Conservation (phyloP, 805 yeast species). For the Yamadazyma scolyti region DNA sequence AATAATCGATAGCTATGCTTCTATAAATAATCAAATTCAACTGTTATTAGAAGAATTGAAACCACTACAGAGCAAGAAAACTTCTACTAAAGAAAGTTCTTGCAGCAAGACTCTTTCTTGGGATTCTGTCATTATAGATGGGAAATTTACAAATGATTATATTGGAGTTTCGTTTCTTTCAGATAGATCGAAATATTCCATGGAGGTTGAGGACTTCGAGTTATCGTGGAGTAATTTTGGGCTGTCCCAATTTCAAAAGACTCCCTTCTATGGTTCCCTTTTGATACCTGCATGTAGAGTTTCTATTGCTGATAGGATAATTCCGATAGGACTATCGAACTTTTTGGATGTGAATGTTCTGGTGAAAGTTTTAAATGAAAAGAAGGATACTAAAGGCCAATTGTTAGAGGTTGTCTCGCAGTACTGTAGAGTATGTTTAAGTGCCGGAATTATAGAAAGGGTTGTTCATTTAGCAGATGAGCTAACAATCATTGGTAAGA, state of each 20-base stretch:
- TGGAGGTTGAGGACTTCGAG: constrained; percentile 31
- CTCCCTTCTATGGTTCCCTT: constrained; percentile 35
- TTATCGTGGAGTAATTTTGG: constrained; percentile 20
- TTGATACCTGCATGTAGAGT: constrained; percentile 40
- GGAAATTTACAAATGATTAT: constrained; percentile 28
- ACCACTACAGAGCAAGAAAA: too few species aligned
- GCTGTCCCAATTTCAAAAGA: too few species aligned
- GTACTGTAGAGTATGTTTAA: constrained; percentile 54
- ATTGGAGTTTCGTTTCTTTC: constrained; percentile 31
- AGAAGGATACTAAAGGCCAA: constrained; percentile 9
- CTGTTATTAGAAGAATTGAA: too few species aligned
- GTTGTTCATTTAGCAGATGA: constrained; percentile 32
- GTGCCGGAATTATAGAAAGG: constrained; percentile 46
- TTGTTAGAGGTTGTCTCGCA: constrained; percentile 57
- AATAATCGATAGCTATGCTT: constrained; percentile 2
- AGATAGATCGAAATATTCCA: constrained; percentile 27
- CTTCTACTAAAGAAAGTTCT: too few species aligned
- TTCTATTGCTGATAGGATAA: constrained; percentile 36
- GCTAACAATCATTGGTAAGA: constrained; percentile 6
- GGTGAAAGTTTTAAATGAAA: constrained; percentile 39
- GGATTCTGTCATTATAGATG: constrained; percentile 18
- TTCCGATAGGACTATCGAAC: constrained; percentile 38
- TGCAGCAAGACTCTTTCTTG: too few species aligned
- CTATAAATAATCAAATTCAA: too few species aligned
- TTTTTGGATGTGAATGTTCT: constrained; percentile 42